Evolutionary conservation across 2,329 filamentous ascomycete genomes (phyloP), one percentile per base, ranked within the genome.

Genomic region (Ceratocystis colombiana): DNA sequence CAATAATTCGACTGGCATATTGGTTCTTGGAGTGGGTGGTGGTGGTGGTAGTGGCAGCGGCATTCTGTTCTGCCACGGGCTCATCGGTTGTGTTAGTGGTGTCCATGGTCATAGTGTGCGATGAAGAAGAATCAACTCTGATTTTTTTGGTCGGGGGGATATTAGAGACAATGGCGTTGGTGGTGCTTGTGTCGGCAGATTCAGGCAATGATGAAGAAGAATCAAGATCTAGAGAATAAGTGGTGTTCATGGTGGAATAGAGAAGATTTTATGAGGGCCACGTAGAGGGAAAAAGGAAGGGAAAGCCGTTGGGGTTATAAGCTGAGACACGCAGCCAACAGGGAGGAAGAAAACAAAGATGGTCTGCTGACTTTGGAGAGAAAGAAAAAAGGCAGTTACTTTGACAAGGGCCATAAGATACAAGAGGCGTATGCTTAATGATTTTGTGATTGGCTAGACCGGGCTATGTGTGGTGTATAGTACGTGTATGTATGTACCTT

Each of bases 1-100:
- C 67, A 25, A 68, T 64, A 20, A 68, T 68, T 22, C 67, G 67
- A 25, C 67, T 68, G 59, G 45, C 65, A 33, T 68, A 68, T 59
- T 68, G 64, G 53, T 50, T 59, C 33, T 65, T 65, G 3, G 64
- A 4, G n/a, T 64, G 62, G 45, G 45, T 50, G 10, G 67, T 37
- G 10, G 67, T 37, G 10, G 37, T 41, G 8, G 37, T 15, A 12
- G 37, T 15, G 37, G 37, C 59, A 28, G n/a, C n/a, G 30, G 46
- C 30, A 33, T 50, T 10, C 17, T 30, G n/a, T 17, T 62, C 50
- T 2, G 41, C 50, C 17, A 61, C 33, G n/a, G 30, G 46, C 44
- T 62, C 62, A 17, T 62, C 55, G 61, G 61, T 53, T 1, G 64
- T 25, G 7, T 66, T 66, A 15, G 62, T 61, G 12, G 45, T 62